These are phyloP conservation scores for Cystofilobasidium ferigula DNA, from an alignment of 768 basidiomycete genomes.

Conservation along the genomic window DNA sequence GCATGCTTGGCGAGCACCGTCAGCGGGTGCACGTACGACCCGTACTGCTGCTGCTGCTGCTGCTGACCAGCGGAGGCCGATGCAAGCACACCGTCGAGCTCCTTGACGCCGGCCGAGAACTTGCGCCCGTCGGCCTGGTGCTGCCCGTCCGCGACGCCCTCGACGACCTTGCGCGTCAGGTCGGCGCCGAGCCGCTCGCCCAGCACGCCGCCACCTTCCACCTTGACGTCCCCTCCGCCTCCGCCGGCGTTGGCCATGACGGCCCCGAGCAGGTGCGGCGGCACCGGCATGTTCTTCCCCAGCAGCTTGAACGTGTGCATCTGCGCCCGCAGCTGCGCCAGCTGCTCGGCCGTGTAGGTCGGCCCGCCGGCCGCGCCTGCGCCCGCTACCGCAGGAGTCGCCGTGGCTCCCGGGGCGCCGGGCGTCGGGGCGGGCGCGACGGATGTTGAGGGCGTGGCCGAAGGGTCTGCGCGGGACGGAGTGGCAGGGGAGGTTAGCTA, in stretches of 20 bases:
- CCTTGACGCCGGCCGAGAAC: slow-evolving; percentile 6
- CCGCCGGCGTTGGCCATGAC: slow-evolving; percentile 41
- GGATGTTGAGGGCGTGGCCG: too few relatives aligned
- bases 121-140: slow-evolving; percentile 42
- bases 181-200: slow-evolving; percentile 46
- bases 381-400: background rate
- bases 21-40: slow-evolving; percentile 67
- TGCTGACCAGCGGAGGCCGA: slow-evolving; percentile 44
- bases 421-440: background rate
- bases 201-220: background rate
- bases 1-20: slow-evolving; percentile 58
- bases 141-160: slow-evolving; percentile 62
- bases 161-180: slow-evolving; percentile 48
- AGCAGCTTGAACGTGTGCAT: slow-evolving; percentile 36
- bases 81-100: slow-evolving; percentile 12
- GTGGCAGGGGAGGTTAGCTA: too few relatives aligned
- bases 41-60: slow-evolving; percentile 45
- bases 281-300: slow-evolving; percentile 34
- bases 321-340: slow-evolving; percentile 37
- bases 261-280: slow-evolving; percentile 55
- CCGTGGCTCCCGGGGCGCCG: background rate
- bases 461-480: too few relatives aligned
- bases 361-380: background rate
- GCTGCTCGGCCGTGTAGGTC: slow-evolving; percentile 34
- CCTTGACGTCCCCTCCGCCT: slow-evolving; percentile 46